Conservation (phyloP, 73 alveolate species). For the Paramecium biaurelia region DNA sequence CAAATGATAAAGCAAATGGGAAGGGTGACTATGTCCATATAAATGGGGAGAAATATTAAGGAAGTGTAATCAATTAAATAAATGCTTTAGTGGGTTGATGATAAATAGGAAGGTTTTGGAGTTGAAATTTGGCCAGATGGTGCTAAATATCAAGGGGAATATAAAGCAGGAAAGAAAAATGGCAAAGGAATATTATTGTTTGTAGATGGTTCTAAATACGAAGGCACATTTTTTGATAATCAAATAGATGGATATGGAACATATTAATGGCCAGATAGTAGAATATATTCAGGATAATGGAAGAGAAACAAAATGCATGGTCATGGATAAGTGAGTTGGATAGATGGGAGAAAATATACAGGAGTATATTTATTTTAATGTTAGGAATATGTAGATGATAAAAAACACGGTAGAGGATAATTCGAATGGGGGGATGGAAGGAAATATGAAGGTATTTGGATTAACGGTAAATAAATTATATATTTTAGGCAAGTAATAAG, state of each 20-base stretch:
- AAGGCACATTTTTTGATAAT: slow-evolving; percentile 68
- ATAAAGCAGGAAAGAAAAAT: slow-evolving; percentile 52
- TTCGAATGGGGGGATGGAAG: slow-evolving; percentile 67
- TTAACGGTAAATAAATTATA: not conserved
- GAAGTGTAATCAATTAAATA: slow-evolving; percentile 63
- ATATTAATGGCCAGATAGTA: slow-evolving; percentile 76
- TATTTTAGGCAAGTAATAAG: slow-evolving; percentile 5
- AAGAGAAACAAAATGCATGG: slow-evolving; percentile 55
- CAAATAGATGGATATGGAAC: slow-evolving; percentile 74
- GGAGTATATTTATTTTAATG: slow-evolving; percentile 15
- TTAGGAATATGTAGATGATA: slow-evolving; percentile 59
- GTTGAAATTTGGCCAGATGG: slow-evolving; percentile 78
- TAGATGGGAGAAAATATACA: slow-evolving; percentile 35
- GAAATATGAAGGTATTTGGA: slow-evolving; percentile 64
- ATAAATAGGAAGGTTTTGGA: slow-evolving; percentile 75
- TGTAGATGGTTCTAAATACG: slow-evolving; percentile 74
- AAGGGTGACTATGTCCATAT: slow-evolving; percentile 70
- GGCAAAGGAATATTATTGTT: slow-evolving; percentile 62
- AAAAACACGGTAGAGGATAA: slow-evolving; percentile 59
- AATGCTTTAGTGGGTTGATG: slow-evolving; percentile 66
- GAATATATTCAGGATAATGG: slow-evolving; percentile 75
- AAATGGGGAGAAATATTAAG: slow-evolving; percentile 73
- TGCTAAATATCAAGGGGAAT: slow-evolving; percentile 70
- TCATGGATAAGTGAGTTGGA: slow-evolving; percentile 28
- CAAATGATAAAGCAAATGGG: slow-evolving; percentile 75